Conservation (phyloP, 1,284 basidiomycete genomes). For the Ustilago sp. region DNA sequence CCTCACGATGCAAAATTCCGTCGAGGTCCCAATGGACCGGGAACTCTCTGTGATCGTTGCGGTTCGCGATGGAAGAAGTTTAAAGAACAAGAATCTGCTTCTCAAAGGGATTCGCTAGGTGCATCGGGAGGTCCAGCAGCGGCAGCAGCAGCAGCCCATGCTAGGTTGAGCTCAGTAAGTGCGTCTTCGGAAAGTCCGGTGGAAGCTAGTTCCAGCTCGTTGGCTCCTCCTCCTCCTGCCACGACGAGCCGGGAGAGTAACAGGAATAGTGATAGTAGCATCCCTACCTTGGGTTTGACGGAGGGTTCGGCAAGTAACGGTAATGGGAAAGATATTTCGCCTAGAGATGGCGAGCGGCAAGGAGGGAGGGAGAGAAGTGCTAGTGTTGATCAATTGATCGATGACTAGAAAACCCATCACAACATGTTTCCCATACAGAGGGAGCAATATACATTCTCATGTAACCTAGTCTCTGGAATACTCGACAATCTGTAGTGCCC, state of each 20-base stretch:
- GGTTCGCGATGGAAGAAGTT: constrained; percentile 55
- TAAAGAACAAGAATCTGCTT: constrained; percentile 36
- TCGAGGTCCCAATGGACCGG: constrained; percentile 48
- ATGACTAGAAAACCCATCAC: constrained; percentile 16
- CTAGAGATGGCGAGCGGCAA: constrained; percentile 6
- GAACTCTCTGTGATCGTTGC: constrained; percentile 54
- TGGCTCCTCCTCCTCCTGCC: background rate
- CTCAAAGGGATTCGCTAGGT: constrained; percentile 17
- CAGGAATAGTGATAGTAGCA: background rate
- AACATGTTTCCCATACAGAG: background rate
- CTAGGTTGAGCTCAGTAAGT: constrained; percentile 33
- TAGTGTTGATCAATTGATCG: constrained; percentile 36
- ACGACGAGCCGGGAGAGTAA: background rate
- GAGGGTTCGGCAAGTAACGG: background rate
- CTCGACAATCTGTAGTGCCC: no score
- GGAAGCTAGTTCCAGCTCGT: constrained; percentile 11
- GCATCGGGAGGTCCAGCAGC: background rate
- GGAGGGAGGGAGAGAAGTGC: constrained; percentile 32
- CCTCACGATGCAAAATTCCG: constrained; percentile 57
- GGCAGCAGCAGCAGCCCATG: constrained; percentile 20
- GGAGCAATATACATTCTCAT: no score
- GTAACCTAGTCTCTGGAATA: no score
- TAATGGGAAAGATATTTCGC: background rate
- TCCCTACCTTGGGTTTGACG: background rate
- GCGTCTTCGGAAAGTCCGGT: constrained; percentile 28